Conservation (phyloP, 106 monocot genomes). For the Ottelia alismoides region DNA sequence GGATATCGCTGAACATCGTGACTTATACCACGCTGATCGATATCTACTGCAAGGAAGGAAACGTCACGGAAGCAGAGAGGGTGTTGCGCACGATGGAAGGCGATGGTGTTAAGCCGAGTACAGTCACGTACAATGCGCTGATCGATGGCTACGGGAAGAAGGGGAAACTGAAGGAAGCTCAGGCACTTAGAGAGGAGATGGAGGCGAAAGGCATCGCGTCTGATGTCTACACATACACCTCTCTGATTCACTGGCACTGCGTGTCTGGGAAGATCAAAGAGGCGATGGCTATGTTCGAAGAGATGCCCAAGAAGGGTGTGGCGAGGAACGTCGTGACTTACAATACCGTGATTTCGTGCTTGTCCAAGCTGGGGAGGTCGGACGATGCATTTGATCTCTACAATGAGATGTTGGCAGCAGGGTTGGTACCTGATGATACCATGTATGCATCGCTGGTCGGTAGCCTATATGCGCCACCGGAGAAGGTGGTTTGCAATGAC, state of each 20-base stretch:
- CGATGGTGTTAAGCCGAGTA: conserved; percentile 30
- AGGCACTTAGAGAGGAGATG: conserved; percentile 67
- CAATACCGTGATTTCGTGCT: conserved; percentile 60
- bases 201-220: conserved; percentile 52
- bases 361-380: conserved; percentile 73
- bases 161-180: conserved; percentile 60
- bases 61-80: conserved; percentile 46
- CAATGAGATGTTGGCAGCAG: conserved; percentile 60
- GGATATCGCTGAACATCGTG: conserved; percentile 46
- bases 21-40: conserved; percentile 65
- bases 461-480: conserved; percentile 76
- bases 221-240: conserved; percentile 76
- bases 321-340: conserved; percentile 46
- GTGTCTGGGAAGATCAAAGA: conserved; percentile 45
- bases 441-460: conserved; percentile 69
- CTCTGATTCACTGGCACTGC: conserved; percentile 73
- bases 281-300: conserved; percentile 51
- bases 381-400: conserved; percentile 81
- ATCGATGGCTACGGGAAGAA: conserved; percentile 78
- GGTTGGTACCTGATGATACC: conserved; percentile 65
- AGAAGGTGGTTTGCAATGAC: no score
- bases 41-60: conserved; percentile 68
- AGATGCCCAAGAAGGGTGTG: conserved; percentile 43
- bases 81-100: conserved; percentile 47
- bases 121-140: conserved; percentile 59